Conservation (phyloP, 2,329 filamentous ascomycete species). For the Aspergillus ruber region DNA sequence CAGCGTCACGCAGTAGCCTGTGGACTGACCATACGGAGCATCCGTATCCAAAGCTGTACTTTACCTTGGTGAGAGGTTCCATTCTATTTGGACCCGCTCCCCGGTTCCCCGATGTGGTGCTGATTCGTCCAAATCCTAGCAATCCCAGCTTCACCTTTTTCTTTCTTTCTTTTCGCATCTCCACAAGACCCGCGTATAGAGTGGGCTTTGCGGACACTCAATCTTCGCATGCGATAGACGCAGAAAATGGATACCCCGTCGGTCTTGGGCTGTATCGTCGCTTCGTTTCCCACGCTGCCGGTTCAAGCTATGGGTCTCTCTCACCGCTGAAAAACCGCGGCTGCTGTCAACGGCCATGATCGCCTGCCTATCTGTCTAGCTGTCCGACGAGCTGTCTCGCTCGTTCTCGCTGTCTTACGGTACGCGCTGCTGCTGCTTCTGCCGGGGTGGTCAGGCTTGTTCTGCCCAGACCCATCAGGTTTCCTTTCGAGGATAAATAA, state of each 20-base stretch:
- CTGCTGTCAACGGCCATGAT: slow-evolving; percentile 44
- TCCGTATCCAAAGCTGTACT: background rate
- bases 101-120: background rate
- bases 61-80: background rate
- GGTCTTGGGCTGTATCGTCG: background rate
- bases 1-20: background rate
- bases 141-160: too few species aligned
- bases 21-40: background rate
- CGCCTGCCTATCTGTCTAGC: slow-evolving; percentile 70
- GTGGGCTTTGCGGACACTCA: background rate
- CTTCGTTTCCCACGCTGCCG: slow-evolving; percentile 1
- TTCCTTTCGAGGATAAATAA: slow-evolving; percentile 11
- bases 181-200: too few species aligned
- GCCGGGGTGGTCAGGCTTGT: slow-evolving; percentile 43
- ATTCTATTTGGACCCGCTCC: background rate
- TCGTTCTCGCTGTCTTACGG: slow-evolving; percentile 48
- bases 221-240: background rate
- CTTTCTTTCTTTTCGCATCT: too few species aligned
- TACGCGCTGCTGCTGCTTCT: background rate
- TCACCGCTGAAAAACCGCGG: slow-evolving; percentile 72
- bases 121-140: background rate
- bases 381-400: slow-evolving; percentile 51
- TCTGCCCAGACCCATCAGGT: slow-evolving; percentile 42
- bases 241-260: background rate
- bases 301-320: slow-evolving; percentile 45